Percentiles rank a stretch among this genome's conserved stretches.
These are phyloP conservation scores for Coemansia furcata DNA, from an alignment of 192 early-diverging fungal genomes.

Conservation along the genomic window DNA sequence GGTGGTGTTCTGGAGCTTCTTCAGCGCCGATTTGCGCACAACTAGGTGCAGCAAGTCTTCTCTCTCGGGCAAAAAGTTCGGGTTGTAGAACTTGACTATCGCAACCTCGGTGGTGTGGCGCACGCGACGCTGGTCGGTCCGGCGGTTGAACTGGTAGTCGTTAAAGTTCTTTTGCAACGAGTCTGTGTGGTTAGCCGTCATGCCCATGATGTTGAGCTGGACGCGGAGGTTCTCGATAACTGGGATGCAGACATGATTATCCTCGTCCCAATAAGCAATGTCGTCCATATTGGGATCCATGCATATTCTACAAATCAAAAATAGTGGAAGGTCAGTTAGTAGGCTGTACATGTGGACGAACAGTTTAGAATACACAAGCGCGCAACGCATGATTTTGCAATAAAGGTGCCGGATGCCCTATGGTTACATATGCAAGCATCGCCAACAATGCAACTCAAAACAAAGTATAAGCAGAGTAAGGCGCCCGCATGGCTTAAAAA, in stretches of 20 bases:
- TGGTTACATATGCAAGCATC: not conserved
- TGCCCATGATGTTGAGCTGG: slow-evolving; percentile 45
- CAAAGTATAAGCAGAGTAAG: not conserved
- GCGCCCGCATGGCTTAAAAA: not conserved
- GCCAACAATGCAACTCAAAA: slow-evolving; percentile 8
- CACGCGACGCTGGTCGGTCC: slow-evolving; percentile 49
- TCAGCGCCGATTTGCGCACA: slow-evolving; percentile 49
- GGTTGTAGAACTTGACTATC: slow-evolving; percentile 46
- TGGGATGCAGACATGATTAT: slow-evolving; percentile 41
- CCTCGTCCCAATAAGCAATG: slow-evolving; percentile 42
- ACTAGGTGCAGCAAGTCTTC: slow-evolving; percentile 30
- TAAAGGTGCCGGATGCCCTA: not conserved
- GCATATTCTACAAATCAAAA: slow-evolving; percentile 23
- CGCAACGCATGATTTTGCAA: not conserved
- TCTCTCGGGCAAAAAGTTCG: slow-evolving; percentile 40
- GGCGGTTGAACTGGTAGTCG: slow-evolving; percentile 50
- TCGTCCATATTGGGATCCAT: slow-evolving; percentile 15
- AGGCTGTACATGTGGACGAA: not conserved
- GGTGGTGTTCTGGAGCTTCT: slow-evolving; percentile 24
- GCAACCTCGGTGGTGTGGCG: slow-evolving; percentile 44
- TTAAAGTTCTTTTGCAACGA: slow-evolving; percentile 54
- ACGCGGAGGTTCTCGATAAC: slow-evolving; percentile 36
- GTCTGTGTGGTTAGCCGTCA: slow-evolving; percentile 49
- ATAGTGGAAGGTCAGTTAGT: slow-evolving; percentile 3
- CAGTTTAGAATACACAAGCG: not conserved